Evolutionary conservation across 2,329 filamentous ascomycete genomes (phyloP), one percentile per base, ranked within the genome.

Genomic region (Cladosporium sp.): DNA sequence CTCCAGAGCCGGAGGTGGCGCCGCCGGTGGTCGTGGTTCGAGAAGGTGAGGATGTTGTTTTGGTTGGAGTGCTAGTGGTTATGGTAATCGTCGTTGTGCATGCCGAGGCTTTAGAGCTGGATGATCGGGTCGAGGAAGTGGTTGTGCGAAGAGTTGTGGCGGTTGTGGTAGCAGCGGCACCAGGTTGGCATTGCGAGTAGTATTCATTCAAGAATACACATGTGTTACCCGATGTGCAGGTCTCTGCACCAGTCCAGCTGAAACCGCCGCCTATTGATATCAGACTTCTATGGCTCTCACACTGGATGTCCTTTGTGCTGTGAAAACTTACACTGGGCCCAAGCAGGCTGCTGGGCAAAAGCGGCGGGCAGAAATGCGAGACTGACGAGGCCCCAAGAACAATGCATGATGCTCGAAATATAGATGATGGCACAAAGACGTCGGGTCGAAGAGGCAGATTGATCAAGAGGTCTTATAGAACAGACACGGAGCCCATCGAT

Each of bases 161-260:
- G 2, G 55, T 26, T 8, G 54, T 67, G 21, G 47, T 60, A 5
- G 47, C 21, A 34, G 61, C 61, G 1, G 61, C 44, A 2, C 55
- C 66, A 12, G 66, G 66, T 55, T 74, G 63, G 38, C 78, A 79
- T 68, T 79, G 78, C 7, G 72, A 77, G 61, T 79, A 79, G 54
- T 73, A 80, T 5, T 74, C 70, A 55, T 78, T 78, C 12, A 66
- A 57, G n/a, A 65, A 63, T 34, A 71, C 69, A 69, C 79, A 80
- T 7, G 76, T 76, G 24, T 68, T 73, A 5, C 76, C 77, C 4
- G 73, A 66, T 5, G 71, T 73, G 67, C 79, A 81, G 7, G 66
- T 68, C 0, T 74, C 76, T 67, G 78, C 75, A 2, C 79, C 79
- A 1, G 72, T 74, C 66, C 72, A 80, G 34, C 72, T 73, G 14